Base-by-base conservation (phyloP, 2,329 filamentous ascomycete species). In the Thielaviopsis euricoi region DNA sequence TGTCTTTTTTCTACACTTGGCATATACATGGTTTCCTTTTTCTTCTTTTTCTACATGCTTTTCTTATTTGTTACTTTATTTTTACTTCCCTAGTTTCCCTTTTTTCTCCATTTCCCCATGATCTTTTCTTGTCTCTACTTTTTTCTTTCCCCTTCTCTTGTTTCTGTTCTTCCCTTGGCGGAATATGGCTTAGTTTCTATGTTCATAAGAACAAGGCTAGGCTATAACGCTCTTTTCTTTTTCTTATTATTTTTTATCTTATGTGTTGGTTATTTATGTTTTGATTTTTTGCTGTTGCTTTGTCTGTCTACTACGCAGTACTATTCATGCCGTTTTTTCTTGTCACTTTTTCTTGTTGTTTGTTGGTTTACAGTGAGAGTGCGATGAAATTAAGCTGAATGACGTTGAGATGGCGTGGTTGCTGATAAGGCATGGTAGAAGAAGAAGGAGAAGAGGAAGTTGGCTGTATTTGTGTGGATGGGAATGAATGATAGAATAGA, bases 281-380 rank as follows among this genome's bases (percentile, higher is more conserved):
- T 40, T 52, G 29, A 51, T 46, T 48, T 48, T 19, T 50, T 56
- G 15, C 50, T 50, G 17, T 46, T 55, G 26, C 25, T 37, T 22
- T 55, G 40, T 55, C 40, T 55, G 40, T 23, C 17, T 23, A 40
- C 26, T 55, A 40, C 26, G 37, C n/a, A n/a, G n/a, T 19, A 37
- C 40, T 55, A 65, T 64, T 62, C 62, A 65, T 63, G 61, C 65
- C 61, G 13, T 50, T 19, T 33, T 21, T 33, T 17, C 22, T 46
- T 43, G n/a, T 25, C 43, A 19, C 25, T 40, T 23, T 52, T 13
- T 12, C 15, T 12, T 19, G 9, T 43, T 25, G 12, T n/a, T 55
- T 19, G 9, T 49, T 58, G 17, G 25, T 13, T 2, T 10, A 53
- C 21, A 19, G 12, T 13, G 15, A 40, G 3, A 40, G 15, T 2